Conservation (phyloP, 129 eudicot species). For the Arctium lappa region DNA sequence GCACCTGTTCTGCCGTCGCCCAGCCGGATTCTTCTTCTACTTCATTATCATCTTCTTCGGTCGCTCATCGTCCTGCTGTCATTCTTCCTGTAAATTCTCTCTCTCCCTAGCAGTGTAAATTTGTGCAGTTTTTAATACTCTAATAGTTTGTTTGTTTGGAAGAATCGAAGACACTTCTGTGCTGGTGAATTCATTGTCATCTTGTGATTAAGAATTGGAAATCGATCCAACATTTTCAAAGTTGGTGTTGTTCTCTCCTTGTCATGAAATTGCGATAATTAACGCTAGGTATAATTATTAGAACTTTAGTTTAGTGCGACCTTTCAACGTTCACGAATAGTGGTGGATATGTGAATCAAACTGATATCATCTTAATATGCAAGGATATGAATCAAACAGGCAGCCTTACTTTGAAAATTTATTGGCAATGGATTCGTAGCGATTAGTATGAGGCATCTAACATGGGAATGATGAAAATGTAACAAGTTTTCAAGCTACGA, state of each 20-base stretch:
- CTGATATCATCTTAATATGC: not conserved
- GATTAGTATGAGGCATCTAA: not conserved
- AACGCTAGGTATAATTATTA: not conserved
- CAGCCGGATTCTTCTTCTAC: constrained; percentile 35
- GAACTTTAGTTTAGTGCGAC: not conserved
- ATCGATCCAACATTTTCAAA: not conserved
- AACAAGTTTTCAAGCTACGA: not conserved
- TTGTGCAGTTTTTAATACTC: not conserved
- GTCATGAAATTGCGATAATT: not conserved
- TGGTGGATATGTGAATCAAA: not conserved
- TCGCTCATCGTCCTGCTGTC: constrained; percentile 78
- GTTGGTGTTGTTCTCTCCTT: not conserved
- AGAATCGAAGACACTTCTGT: not conserved
- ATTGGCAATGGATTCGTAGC: not conserved
- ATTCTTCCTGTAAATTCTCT: constrained; percentile 61
- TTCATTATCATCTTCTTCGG: constrained; percentile 32
- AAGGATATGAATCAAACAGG: not conserved
- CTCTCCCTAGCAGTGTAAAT: not conserved
- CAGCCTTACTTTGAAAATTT: not conserved
- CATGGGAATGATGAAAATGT: not conserved
- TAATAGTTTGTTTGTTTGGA: not conserved
- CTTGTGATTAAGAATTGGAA: not conserved
- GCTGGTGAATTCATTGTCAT: not conserved
- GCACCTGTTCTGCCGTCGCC: constrained; percentile 34
- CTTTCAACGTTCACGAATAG: not conserved